A percentile compares a stretch with the other conserved stretches of the same genome.
These are phyloP conservation scores for Tuber calosporum DNA, from an alignment of 495 filamentous ascomycete genomes.

Conservation along the genomic window DNA sequence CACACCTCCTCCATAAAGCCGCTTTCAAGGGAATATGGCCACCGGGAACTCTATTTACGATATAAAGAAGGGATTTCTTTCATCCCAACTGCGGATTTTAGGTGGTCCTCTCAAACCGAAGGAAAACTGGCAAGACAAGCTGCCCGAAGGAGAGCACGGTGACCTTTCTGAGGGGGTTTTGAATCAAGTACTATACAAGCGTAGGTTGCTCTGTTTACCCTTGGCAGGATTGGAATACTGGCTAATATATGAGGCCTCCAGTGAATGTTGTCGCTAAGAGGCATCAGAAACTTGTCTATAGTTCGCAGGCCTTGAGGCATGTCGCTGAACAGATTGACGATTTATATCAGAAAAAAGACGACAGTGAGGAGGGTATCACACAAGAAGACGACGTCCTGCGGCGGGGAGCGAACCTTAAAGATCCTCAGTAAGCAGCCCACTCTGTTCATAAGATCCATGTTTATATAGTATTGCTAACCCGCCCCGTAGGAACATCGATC, in stretches of 20 bases:
- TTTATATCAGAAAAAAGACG: slow-evolving; percentile 57
- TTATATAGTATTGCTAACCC: slow-evolving; percentile 2
- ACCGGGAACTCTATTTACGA: slow-evolving; percentile 51
- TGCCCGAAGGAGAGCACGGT: slow-evolving; percentile 44
- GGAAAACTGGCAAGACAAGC: slow-evolving; percentile 52
- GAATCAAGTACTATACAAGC: slow-evolving; percentile 52
- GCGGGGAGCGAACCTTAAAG: slow-evolving; percentile 43
- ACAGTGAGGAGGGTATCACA: slow-evolving; percentile 42
- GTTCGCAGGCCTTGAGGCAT: slow-evolving; percentile 66
- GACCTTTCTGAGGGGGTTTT: slow-evolving; percentile 52
- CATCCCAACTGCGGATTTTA: slow-evolving; percentile 57
- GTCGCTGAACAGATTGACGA: slow-evolving; percentile 74
- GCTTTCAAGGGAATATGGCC: slow-evolving; percentile 43
- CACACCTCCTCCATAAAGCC: slow-evolving; percentile 9
- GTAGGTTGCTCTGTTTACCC: slow-evolving; percentile 36
- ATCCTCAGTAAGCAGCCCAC: slow-evolving; percentile 22
- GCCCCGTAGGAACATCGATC: slow-evolving; percentile 30
- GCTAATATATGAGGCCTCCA: slow-evolving; percentile 35
- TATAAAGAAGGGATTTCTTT: slow-evolving; percentile 59
- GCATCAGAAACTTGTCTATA: slow-evolving; percentile 65
- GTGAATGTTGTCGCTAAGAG: slow-evolving; percentile 62
- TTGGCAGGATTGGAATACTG: slow-evolving; percentile 20
- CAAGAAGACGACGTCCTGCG: slow-evolving; percentile 45
- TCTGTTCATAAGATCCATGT: neutral
- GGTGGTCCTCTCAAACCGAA: slow-evolving; percentile 53